These are phyloP conservation scores for Athelia sp. DNA, from an alignment of 1,284 basidiomycete genomes.

Conservation along the genomic window DNA sequence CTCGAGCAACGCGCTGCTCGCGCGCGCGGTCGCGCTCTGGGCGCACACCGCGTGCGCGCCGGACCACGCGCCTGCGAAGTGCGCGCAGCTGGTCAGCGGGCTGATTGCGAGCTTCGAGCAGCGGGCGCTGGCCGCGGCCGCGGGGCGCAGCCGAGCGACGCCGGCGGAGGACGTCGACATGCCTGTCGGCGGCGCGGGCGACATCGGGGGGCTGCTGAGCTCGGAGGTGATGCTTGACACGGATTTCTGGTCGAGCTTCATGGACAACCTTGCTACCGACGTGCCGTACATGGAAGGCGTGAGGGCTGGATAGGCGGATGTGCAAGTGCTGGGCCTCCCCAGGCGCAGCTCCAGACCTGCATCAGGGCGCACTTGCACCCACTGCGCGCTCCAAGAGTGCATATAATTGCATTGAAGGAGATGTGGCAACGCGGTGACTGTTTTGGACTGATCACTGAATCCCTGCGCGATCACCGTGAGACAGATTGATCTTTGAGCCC, in stretches of 20 bases:
- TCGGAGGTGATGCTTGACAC: background rate
- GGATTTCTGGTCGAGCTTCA: background rate
- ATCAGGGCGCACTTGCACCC: too few relatives aligned
- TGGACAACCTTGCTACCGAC: background rate
- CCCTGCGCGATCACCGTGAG: too few relatives aligned
- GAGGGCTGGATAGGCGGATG: too few relatives aligned
- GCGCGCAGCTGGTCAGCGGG: conserved; percentile 32
- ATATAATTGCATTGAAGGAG: too few relatives aligned
- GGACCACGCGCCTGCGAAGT: conserved; percentile 36
- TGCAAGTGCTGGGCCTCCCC: too few relatives aligned
- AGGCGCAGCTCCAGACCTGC: too few relatives aligned
- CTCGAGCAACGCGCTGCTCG: conserved; percentile 30
- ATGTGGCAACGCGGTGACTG: too few relatives aligned
- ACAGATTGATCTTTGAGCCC: too few relatives aligned
- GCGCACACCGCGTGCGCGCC: conserved; percentile 26
- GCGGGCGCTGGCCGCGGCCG: background rate
- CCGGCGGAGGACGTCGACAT: background rate
- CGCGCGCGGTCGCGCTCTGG: conserved; percentile 27
- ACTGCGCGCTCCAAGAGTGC: too few relatives aligned
- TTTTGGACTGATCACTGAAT: too few relatives aligned
- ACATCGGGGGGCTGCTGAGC: background rate
- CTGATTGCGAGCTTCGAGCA: conserved; percentile 8
- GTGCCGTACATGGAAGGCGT: background rate
- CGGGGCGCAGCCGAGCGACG: background rate
- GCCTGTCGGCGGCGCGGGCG: background rate